These are phyloP conservation scores for Huntiella savannae DNA, from an alignment of 2,329 filamentous ascomycete species.

Conservation along the genomic window DNA sequence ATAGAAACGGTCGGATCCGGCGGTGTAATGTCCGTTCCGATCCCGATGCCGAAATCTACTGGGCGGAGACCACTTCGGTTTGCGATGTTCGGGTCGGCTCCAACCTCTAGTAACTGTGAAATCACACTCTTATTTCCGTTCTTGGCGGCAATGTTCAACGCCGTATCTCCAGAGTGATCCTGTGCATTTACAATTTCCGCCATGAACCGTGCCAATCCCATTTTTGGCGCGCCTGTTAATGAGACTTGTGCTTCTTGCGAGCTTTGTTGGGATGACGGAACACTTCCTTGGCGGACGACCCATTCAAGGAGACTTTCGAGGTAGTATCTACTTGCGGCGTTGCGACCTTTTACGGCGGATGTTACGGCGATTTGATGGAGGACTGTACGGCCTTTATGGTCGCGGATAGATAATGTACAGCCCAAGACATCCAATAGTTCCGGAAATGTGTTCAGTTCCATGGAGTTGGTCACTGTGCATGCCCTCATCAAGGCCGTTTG, in stretches of 20 bases:
- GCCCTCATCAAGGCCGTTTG: constrained; percentile 89
- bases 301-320: constrained; percentile 87
- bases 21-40: constrained; percentile 22
- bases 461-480: constrained; percentile 81
- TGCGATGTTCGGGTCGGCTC: constrained; percentile 77
- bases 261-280: constrained; percentile 23
- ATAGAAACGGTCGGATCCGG: constrained; percentile 13
- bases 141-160: constrained; percentile 78
- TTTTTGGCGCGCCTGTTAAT: constrained; percentile 36
- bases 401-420: constrained; percentile 74
- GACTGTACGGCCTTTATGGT: constrained; percentile 77
- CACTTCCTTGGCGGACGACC: constrained; percentile 68
- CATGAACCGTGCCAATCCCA: constrained; percentile 85
- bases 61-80: constrained; percentile 80
- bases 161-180: constrained; percentile 86
- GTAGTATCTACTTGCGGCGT: constrained; percentile 84
- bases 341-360: constrained; percentile 84
- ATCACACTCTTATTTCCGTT: constrained; percentile 91
- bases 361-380: constrained; percentile 93
- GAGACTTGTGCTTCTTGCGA: constrained; percentile 17
- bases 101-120: constrained; percentile 87
- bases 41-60: constrained; percentile 81
- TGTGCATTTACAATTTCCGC: constrained; percentile 91
- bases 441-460: constrained; percentile 77
- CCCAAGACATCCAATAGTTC: constrained; percentile 78